Percentiles rank a stretch among this genome's conserved stretches.
Conservation (phyloP, 345 rosid species). For the Corymbia maculata region DNA sequence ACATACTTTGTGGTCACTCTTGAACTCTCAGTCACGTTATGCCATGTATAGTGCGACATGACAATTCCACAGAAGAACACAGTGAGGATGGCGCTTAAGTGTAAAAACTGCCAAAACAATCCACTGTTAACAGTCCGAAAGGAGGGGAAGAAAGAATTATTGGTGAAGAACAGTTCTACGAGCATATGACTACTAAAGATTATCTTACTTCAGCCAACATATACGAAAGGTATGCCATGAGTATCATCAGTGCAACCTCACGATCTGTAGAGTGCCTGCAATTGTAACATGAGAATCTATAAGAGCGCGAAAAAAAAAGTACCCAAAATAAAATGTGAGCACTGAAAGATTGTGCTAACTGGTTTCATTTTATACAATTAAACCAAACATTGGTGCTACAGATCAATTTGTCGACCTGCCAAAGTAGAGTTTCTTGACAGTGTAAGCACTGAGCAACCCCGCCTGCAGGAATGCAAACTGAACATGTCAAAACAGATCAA, state of each 20-base stretch:
- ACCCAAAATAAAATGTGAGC: neutral
- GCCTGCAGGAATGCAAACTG: slow-evolving; percentile 12
- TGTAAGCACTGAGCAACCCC: slow-evolving; percentile 40
- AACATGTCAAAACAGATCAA: neutral
- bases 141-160: neutral
- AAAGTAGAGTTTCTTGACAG: slow-evolving; percentile 36
- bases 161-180: neutral
- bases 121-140: neutral
- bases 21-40: slow-evolving; percentile 39
- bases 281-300: neutral
- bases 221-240: slow-evolving; percentile 46
- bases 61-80: slow-evolving; percentile 47
- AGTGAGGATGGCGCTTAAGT: slow-evolving; percentile 40
- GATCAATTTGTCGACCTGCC: slow-evolving; percentile 23
- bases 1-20: slow-evolving; percentile 40
- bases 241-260: slow-evolving; percentile 39
- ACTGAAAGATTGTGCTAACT: neutral
- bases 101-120: slow-evolving; percentile 20
- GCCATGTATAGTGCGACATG: slow-evolving; percentile 51
- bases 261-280: slow-evolving; percentile 43
- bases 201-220: slow-evolving; percentile 34
- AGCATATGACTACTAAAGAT: neutral
- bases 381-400: neutral
- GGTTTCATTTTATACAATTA: neutral
- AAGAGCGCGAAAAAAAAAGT: neutral